These are phyloP conservation scores for Myxozyma neotropica DNA, from an alignment of 805 yeast genomes.

Conservation along the genomic window DNA sequence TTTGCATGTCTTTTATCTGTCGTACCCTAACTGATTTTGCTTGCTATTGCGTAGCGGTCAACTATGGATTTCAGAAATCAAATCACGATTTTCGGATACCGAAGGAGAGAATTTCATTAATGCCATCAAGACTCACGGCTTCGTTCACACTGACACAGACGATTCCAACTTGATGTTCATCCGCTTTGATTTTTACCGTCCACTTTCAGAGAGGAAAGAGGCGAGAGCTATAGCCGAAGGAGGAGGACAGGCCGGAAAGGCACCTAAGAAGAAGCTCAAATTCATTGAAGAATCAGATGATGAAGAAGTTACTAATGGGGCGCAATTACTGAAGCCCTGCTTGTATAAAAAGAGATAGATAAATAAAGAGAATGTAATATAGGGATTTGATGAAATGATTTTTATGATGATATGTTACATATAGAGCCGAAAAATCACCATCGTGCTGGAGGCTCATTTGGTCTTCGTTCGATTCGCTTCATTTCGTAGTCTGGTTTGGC, in stretches of 20 bases:
- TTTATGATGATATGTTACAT: not conserved
- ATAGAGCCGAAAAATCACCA: conserved; percentile 13
- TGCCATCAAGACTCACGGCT: conserved; percentile 74
- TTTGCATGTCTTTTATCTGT: too few relatives aligned
- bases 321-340: conserved; percentile 93
- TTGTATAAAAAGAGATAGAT: conserved; percentile 81
- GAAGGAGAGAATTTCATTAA: conserved; percentile 65
- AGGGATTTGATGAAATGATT: not conserved
- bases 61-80: conserved; percentile 96
- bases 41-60: conserved; percentile 64
- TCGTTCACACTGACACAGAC: conserved; percentile 86
- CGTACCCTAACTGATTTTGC: not conserved
- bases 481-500: conserved; percentile 27
- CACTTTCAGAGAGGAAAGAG: conserved; percentile 41
- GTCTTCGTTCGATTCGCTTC: conserved; percentile 25
- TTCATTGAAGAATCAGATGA: conserved; percentile 73
- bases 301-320: conserved; percentile 61
- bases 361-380: not conserved
- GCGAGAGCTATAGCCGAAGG: conserved; percentile 59
- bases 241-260: conserved; percentile 51
- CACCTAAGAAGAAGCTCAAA: conserved; percentile 35
- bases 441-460: conserved; percentile 23
- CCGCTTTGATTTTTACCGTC: conserved; percentile 90
- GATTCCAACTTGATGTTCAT: conserved; percentile 90
- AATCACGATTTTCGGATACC: conserved; percentile 79